A percentile compares a stretch with the other conserved stretches of the same genome.
phyloP scores from a whole-genome alignment of 345 rosid genomes.

The Bretschneidera sinensis region DNA sequence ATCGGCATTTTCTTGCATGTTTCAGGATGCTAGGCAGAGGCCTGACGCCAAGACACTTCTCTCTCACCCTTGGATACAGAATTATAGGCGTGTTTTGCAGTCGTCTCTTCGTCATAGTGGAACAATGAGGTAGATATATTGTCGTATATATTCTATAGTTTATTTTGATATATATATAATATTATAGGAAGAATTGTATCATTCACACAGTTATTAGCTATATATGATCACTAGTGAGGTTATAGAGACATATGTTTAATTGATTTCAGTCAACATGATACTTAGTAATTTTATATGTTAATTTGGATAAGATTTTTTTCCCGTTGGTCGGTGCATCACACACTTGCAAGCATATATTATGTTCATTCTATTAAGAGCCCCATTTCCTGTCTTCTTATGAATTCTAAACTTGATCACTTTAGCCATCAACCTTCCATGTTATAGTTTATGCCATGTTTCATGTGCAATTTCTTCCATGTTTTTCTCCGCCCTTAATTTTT shows the following conservation, averaged over 20 bases:
- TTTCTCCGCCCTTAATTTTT: no score
- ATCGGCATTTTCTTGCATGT: slow-evolving; percentile 17
- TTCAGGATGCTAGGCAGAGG: slow-evolving; percentile 95
- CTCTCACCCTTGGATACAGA: slow-evolving; percentile 98
- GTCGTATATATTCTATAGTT: no score
- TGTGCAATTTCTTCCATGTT: neutral
- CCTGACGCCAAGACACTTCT: slow-evolving; percentile 99
- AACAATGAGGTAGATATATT: slow-evolving; percentile 49
- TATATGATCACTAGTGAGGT: no score
- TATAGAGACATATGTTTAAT: no score
- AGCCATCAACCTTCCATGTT: neutral
- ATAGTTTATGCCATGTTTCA: neutral
- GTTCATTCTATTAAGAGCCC: neutral
- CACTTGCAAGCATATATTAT: neutral
- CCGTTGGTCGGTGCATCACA: neutral
- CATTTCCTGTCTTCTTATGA: neutral
- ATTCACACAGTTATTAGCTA: neutral
- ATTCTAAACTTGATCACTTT: neutral
- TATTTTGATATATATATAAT: no score
- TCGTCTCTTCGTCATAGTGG: slow-evolving; percentile 85
- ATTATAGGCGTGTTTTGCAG: slow-evolving; percentile 79
- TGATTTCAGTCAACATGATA: neutral
- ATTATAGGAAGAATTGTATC: neutral
- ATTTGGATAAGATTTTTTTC: neutral
- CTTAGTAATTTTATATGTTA: no score